phyloP scores from a whole-genome alignment of 352 stramenopile species.

The Elongisporangium senticosum region DNA sequence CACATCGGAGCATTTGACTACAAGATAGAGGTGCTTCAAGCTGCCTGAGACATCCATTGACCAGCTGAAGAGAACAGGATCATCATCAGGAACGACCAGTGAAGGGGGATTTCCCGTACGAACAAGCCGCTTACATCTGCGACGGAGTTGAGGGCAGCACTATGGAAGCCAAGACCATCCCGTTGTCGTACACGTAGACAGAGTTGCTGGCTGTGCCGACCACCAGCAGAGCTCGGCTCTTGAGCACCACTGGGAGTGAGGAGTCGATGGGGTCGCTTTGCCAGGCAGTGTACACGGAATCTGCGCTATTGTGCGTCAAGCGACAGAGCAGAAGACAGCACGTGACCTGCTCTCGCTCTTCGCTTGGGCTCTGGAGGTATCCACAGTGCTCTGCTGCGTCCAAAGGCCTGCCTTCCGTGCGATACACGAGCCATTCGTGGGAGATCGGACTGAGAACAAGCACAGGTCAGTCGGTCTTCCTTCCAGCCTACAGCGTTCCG shows the following conservation, averaged over 20 bases:
- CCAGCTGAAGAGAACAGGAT: constrained; percentile 7
- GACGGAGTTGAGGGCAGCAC: constrained; percentile 30
- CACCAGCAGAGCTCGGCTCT: constrained; percentile 24
- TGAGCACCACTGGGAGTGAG: constrained; percentile 9
- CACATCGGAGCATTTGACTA: constrained; percentile 40
- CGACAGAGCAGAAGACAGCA: constrained; percentile 5
- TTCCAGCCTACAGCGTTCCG: not conserved
- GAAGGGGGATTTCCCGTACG: too few relatives aligned
- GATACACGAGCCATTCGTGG: constrained; percentile 2
- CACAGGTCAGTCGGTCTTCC: not conserved
- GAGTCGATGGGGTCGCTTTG: not conserved
- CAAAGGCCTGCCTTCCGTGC: not conserved
- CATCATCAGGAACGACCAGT: not conserved
- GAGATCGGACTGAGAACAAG: not conserved
- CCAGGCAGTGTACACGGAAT: not conserved
- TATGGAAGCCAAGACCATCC: constrained; percentile 32
- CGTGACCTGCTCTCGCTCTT: constrained; percentile 5
- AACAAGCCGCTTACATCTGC: constrained; percentile 35
- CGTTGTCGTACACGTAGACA: constrained; percentile 41
- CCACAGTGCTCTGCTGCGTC: not conserved
- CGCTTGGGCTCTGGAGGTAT: not conserved
- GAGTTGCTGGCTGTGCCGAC: constrained; percentile 39
- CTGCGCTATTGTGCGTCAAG: not conserved
- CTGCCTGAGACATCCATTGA: constrained; percentile 15
- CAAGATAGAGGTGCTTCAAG: constrained; percentile 15